Evolutionary conservation across 257 asterid species (phyloP).

Genomic region (Solanum pennellii): DNA sequence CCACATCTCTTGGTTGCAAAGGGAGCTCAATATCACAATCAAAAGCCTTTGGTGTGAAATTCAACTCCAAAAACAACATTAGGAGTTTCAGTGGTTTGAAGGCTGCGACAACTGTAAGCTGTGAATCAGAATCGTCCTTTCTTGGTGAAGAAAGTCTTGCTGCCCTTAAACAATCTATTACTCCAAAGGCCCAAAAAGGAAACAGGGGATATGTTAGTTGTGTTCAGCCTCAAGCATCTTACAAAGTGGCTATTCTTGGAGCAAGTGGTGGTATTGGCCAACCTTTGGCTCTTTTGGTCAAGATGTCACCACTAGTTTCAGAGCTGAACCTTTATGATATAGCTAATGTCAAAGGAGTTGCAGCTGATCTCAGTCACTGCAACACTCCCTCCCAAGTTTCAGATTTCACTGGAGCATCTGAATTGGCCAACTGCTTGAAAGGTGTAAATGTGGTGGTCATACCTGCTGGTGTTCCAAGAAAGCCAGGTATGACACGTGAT

Average conservation of each 20-base stretch:
- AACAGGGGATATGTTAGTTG: constrained; percentile 16
- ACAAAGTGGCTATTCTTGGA: constrained; percentile 72
- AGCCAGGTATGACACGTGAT: constrained; percentile 89
- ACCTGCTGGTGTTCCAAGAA: constrained; percentile 87
- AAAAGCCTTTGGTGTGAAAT: constrained; percentile 30
- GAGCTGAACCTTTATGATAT: constrained; percentile 58
- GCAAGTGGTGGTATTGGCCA: constrained; percentile 88
- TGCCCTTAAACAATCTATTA: constrained; percentile 22
- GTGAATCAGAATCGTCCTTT: constrained; percentile 32
- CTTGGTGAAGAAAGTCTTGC: constrained; percentile 29
- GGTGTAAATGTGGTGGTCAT: constrained; percentile 64
- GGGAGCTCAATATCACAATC: constrained; percentile 21
- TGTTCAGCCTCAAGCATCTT: constrained; percentile 78
- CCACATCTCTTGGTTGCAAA: constrained; percentile 31
- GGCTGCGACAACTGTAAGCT: constrained; percentile 21
- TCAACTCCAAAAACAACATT: constrained; percentile 28
- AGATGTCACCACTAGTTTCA: constrained; percentile 86
- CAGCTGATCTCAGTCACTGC: constrained; percentile 88
- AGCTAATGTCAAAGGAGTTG: constrained; percentile 81
- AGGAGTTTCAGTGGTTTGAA: constrained; percentile 43
- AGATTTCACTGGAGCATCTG: constrained; percentile 59
- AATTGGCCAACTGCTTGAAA: constrained; percentile 53
- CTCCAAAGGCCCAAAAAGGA: constrained; percentile 16
- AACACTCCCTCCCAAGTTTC: constrained; percentile 68
- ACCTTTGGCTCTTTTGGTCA: constrained; percentile 67